A percentile compares a stretch with the other conserved stretches of the same genome.
Conservation (phyloP, 495 filamentous ascomycete genomes). For the Glarea lozoyensis region DNA sequence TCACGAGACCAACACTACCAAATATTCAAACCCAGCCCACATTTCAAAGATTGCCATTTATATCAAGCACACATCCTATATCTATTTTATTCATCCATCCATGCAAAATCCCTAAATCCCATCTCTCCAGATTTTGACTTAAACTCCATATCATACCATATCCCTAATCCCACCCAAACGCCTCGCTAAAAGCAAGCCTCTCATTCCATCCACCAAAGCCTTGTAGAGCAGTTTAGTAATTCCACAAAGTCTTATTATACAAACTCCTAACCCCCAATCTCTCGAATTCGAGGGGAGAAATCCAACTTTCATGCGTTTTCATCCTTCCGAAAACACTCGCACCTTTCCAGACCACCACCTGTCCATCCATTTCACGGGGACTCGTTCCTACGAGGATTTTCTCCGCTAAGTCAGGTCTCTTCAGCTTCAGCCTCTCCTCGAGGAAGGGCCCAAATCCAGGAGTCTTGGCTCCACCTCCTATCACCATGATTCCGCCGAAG, state of each 20-base stretch:
- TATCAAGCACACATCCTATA: too few relatives aligned
- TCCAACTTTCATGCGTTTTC: slow-evolving; percentile 88
- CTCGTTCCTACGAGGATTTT: slow-evolving; percentile 83
- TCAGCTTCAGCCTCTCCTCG: slow-evolving; percentile 66
- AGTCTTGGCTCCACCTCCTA: slow-evolving; percentile 81
- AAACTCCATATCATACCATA: too few relatives aligned
- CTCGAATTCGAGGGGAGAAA: slow-evolving; percentile 80
- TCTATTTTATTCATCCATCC: too few relatives aligned
- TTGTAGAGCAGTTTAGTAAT: slow-evolving; percentile 34
- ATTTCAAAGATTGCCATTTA: too few relatives aligned
- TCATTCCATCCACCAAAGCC: too few relatives aligned
- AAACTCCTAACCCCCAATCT: slow-evolving; percentile 70
- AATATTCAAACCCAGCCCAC: too few relatives aligned
- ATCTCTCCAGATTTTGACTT: too few relatives aligned
- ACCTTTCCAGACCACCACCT: slow-evolving; percentile 96
- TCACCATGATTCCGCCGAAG: slow-evolving; percentile 88
- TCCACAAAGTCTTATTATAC: slow-evolving; percentile 85
- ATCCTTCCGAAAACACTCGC: slow-evolving; percentile 96
- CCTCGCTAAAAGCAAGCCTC: too few relatives aligned
- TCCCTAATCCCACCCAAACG: too few relatives aligned
- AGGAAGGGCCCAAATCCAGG: slow-evolving; percentile 66
- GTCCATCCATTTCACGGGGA: slow-evolving; percentile 85
- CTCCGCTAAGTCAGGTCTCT: slow-evolving; percentile 62
- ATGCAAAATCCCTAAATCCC: too few relatives aligned
- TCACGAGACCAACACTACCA: too few relatives aligned